These are phyloP conservation scores for Lanmaoa pseudosensibilis DNA, from an alignment of 768 basidiomycete species.

Conservation along the genomic window DNA sequence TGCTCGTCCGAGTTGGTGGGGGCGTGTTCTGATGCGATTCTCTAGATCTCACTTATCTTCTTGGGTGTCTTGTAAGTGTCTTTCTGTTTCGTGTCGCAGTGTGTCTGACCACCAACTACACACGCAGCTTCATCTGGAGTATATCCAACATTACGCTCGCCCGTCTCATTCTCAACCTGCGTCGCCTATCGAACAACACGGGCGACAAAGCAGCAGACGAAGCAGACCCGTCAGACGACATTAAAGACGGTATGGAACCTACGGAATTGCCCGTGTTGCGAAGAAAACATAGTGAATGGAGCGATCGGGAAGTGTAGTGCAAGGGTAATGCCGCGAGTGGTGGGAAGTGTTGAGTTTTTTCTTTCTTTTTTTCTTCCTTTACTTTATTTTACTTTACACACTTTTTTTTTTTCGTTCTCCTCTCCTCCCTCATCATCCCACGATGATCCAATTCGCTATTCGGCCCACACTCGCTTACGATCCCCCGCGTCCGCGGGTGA, in stretches of 20 bases:
- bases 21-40: neutral
- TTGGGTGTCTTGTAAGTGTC: conserved; percentile 24
- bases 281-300: neutral
- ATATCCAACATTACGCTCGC: conserved; percentile 34
- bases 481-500: too few relatives aligned
- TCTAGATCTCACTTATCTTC: conserved; percentile 19
- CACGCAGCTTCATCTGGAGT: conserved; percentile 38
- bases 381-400: neutral
- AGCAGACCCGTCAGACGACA: neutral
- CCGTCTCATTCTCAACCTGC: conserved; percentile 35
- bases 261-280: conserved; percentile 8
- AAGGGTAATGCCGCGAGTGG: neutral
- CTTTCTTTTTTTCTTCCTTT: too few relatives aligned
- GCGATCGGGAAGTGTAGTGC: neutral
- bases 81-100: neutral
- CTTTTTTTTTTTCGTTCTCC: neutral
- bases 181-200: conserved; percentile 14
- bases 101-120: neutral
- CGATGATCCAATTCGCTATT: neutral
- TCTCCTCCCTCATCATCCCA: neutral
- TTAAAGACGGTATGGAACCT: neutral
- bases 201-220: neutral
- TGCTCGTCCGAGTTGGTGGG: neutral
- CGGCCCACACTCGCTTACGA: neutral
- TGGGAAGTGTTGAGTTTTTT: neutral